Evolutionary conservation across 306 rosid genomes (phyloP).

Genomic region (Pyrus pyrifolia): DNA sequence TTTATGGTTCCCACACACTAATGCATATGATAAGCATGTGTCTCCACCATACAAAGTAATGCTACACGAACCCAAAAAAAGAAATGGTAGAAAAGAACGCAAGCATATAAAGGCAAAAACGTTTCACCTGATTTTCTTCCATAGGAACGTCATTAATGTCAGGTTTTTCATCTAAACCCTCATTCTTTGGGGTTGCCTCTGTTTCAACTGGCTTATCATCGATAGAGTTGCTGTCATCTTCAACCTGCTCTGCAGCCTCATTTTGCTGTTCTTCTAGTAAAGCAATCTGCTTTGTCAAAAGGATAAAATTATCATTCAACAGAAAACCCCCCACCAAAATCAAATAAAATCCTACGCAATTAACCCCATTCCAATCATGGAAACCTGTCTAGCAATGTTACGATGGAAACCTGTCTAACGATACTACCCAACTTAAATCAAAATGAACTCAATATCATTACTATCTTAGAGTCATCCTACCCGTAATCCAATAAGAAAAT

Average conservation of each 20-base stretch:
- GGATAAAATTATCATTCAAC: conserved; percentile 22
- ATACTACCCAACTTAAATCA: neutral
- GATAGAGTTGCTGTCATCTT: conserved; percentile 50
- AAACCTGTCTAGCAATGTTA: neutral
- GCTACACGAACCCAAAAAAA: neutral
- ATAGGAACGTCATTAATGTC: conserved; percentile 83
- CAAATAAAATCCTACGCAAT: neutral
- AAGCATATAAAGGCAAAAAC: conserved; percentile 2
- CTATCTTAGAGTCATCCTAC: neutral
- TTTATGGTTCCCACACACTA: neutral
- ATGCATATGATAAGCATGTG: neutral
- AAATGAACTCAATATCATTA: neutral
- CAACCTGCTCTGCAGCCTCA: conserved; percentile 54
- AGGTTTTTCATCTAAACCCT: conserved; percentile 66
- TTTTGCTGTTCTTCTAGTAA: conserved; percentile 79
- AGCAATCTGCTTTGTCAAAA: conserved; percentile 57
- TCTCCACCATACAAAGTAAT: neutral
- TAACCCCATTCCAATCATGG: neutral
- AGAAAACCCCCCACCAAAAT: conserved; percentile 3
- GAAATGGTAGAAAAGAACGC: neutral
- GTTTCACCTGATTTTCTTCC: conserved; percentile 81
- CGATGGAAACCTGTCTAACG: neutral
- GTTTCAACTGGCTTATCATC: conserved; percentile 42
- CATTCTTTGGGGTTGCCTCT: conserved; percentile 37
- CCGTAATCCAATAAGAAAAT: neutral